Base-by-base conservation (phyloP, 106 monocot species). In the Dendrobium huoshanense region DNA sequence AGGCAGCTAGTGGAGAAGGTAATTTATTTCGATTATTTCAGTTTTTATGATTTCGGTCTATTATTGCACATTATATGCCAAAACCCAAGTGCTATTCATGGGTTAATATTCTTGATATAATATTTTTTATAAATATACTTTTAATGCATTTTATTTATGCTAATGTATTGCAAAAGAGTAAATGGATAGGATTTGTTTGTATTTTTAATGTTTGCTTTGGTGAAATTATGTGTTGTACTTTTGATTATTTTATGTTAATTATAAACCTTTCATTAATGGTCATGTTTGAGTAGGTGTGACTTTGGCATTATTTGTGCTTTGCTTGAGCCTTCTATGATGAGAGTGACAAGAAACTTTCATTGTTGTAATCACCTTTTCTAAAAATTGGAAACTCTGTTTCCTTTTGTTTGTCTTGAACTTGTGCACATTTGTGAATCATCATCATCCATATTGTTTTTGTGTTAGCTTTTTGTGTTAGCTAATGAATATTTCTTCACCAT, bases 1-100 rank as follows among this genome's bases (percentile, higher is more conserved):
- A 88, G 86, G 75, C 95, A 95, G 83, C 91, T 95, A 77, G n/a
- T 98, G 48, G 95, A 89, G 81, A 98, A 91, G 98, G 96, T 94
- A 85, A 75, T 33, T 2, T 15, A 67, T 67, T 74, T 70, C n/a
- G 20, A 15, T 70, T 74, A 74, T 42, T 44, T 74, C 16, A n/a
- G 18, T 74, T 72, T 72, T 74, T 31, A 41, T 19, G 4, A 15
- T 41, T 74, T 74, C 44, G 19, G 9, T 74, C 43, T n/a, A 74
- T 44, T 70, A 40, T 10, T 37, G 33, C 70, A n/a, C 64, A 29
- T 40, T 33, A 37, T 37, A 16, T 70, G 37, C 37, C 15, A 5
- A 11, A 70, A 29, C 70, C 9, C 15, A 33, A 11, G 13, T 70
- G 33, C 37, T 70, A 5, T 70, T 33, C 70, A 70, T 16, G 16